A percentile compares a stretch with the other conserved stretches of the same genome.
These are phyloP conservation scores for Periglandula ipomoeae DNA, from an alignment of 2,329 filamentous ascomycete genomes.

Conservation along the genomic window DNA sequence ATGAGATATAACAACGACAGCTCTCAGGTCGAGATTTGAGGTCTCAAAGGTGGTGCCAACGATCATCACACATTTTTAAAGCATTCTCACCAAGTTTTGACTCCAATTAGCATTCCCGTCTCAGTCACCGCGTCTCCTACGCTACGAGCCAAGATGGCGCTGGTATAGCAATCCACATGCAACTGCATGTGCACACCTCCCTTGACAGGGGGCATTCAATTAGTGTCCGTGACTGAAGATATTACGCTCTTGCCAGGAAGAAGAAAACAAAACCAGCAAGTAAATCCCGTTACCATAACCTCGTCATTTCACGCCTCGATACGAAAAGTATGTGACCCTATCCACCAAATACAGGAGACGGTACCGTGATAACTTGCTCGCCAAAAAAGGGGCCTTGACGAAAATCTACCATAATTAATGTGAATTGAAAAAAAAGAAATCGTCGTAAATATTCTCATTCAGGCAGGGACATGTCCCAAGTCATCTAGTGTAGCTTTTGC, in stretches of 20 bases:
- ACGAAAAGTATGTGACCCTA: not conserved
- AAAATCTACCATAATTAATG: conserved; percentile 29
- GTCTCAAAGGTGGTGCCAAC: too few species aligned
- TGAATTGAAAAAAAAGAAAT: conserved; percentile 22
- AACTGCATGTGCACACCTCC: too few species aligned
- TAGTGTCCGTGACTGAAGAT: conserved; percentile 7
- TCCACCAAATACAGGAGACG: not conserved
- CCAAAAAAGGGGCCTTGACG: conserved; percentile 12
- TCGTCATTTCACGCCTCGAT: conserved; percentile 17
- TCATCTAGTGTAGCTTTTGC: conserved; percentile 15
- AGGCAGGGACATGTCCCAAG: conserved; percentile 17
- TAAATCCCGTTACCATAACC: conserved; percentile 19
- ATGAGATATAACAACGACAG: not conserved
- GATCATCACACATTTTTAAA: not conserved
- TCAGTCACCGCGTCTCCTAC: not conserved
- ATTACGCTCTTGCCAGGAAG: conserved; percentile 21
- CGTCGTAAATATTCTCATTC: conserved; percentile 28
- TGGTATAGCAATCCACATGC: conserved; percentile 5
- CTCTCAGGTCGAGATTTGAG: too few species aligned
- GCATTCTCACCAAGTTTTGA: too few species aligned
- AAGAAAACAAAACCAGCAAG: conserved; percentile 6
- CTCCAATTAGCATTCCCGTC: too few species aligned
- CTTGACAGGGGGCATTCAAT: not conserved
- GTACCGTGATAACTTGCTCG: conserved; percentile 1
- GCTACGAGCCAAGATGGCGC: not conserved